phyloP scores from a whole-genome alignment of 768 basidiomycete species.

The Tephrocybe sp. region DNA sequence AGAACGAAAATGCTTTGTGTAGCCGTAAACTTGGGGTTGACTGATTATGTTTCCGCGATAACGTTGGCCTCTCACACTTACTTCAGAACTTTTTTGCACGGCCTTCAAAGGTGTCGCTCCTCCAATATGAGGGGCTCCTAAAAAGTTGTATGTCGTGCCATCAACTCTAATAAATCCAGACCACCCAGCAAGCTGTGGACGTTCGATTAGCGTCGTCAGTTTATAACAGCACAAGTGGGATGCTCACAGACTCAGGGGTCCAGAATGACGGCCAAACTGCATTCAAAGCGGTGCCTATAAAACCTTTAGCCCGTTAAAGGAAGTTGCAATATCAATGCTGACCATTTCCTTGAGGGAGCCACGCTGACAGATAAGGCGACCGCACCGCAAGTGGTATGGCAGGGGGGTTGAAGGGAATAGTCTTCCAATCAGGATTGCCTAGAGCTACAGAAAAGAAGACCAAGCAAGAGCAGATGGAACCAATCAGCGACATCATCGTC shows the following conservation, averaged over 20 bases:
- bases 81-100: conserved; percentile 48
- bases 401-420: conserved; percentile 53
- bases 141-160: conserved; percentile 49
- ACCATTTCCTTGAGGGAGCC: conserved; percentile 57
- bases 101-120: conserved; percentile 43
- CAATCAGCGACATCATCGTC: background rate
- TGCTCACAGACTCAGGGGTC: conserved; percentile 49
- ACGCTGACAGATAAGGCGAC: conserved; percentile 62
- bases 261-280: conserved; percentile 66
- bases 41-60: background rate
- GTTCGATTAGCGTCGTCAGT: background rate
- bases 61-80: conserved; percentile 24
- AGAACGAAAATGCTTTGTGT: conserved; percentile 64
- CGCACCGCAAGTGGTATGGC: conserved; percentile 65
- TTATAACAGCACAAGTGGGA: background rate
- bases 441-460: conserved; percentile 11
- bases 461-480: background rate
- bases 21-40: conserved; percentile 52
- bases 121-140: conserved; percentile 49
- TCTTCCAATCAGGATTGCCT: conserved; percentile 38
- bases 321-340: conserved; percentile 4
- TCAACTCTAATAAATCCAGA: conserved; percentile 63
- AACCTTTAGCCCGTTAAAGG: background rate
- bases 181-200: conserved; percentile 55
- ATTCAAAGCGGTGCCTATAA: conserved; percentile 37